Conservation (phyloP, 306 rosid genomes). For the Ammopiptanthus mongolicus region DNA sequence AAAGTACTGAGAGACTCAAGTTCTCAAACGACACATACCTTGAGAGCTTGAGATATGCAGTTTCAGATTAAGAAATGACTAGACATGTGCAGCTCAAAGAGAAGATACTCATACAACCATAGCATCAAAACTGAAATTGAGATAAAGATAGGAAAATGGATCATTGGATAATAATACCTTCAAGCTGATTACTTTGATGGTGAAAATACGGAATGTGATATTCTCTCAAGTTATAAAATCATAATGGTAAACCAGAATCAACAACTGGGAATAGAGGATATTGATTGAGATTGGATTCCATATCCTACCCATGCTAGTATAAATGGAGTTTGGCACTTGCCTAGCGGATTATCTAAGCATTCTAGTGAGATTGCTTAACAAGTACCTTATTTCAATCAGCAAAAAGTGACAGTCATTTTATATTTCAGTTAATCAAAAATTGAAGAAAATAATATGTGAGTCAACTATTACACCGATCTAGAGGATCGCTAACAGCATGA, state of each 20-base stretch:
- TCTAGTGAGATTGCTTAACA: slow-evolving; percentile 24
- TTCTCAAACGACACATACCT: background rate
- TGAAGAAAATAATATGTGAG: background rate
- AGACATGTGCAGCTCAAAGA: slow-evolving; percentile 22
- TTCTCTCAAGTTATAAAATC: background rate
- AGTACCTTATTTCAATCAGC: slow-evolving; percentile 25
- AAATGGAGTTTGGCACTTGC: slow-evolving; percentile 24
- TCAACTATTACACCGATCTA: slow-evolving; percentile 26
- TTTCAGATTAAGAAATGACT: slow-evolving; percentile 31
- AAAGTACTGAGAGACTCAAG: background rate
- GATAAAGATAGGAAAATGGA: slow-evolving; percentile 20
- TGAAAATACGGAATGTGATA: background rate
- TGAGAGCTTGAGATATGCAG: background rate
- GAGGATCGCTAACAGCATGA: slow-evolving; percentile 12
- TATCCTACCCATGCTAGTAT: background rate
- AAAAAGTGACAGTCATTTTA: slow-evolving; percentile 24
- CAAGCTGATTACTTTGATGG: background rate
- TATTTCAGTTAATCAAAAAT: background rate
- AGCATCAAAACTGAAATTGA: slow-evolving; percentile 25
- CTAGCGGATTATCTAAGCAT: slow-evolving; percentile 19
- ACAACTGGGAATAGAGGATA: background rate
- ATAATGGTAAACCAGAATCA: slow-evolving; percentile 14
- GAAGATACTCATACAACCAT: slow-evolving; percentile 30
- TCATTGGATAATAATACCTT: slow-evolving; percentile 15
- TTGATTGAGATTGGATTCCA: slow-evolving; percentile 29